Evolutionary conservation across 192 early-diverging fungal species (phyloP).

Genomic region (Lobosporangium transversale): DNA sequence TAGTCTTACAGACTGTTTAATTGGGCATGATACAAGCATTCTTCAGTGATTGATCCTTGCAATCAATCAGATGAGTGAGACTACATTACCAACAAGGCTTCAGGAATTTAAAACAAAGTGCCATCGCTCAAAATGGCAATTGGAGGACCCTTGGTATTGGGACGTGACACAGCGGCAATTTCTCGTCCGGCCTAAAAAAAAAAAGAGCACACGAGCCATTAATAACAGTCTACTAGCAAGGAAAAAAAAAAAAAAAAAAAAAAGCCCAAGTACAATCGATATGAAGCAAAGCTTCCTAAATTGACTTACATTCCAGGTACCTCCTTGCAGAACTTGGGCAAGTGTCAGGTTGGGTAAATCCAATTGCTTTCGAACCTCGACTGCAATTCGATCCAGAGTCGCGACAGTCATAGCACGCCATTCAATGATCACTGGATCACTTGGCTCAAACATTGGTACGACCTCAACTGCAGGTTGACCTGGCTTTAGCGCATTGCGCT

Average conservation of each 20-base stretch:
- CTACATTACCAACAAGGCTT: too few relatives aligned
- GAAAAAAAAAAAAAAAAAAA: conserved; percentile 1
- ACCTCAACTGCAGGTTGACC: conserved; percentile 38
- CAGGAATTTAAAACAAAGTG: conserved; percentile 81
- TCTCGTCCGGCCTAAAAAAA: conserved; percentile 78
- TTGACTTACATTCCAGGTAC: conserved; percentile 84
- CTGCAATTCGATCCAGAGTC: conserved; percentile 78
- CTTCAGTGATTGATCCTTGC: too few relatives aligned
- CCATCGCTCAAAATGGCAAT: conserved; percentile 90
- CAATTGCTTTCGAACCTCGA: conserved; percentile 67
- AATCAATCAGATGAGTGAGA: too few relatives aligned
- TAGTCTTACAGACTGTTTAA: too few relatives aligned
- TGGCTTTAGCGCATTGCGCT: conserved; percentile 46
- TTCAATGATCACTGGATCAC: conserved; percentile 88
- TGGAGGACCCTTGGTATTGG: conserved; percentile 88
- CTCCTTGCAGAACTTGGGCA: conserved; percentile 90
- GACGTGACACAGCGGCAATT: conserved; percentile 78
- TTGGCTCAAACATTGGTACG: conserved; percentile 77
- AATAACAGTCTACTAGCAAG: background rate
- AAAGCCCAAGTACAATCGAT: background rate
- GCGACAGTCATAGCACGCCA: conserved; percentile 94
- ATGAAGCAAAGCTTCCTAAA: too few relatives aligned
- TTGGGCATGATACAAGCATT: too few relatives aligned
- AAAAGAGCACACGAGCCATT: background rate
- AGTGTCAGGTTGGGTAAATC: conserved; percentile 72